Evolutionary conservation across 1,284 basidiomycete genomes (phyloP).

Genomic region (Heterobasidion occidentale): DNA sequence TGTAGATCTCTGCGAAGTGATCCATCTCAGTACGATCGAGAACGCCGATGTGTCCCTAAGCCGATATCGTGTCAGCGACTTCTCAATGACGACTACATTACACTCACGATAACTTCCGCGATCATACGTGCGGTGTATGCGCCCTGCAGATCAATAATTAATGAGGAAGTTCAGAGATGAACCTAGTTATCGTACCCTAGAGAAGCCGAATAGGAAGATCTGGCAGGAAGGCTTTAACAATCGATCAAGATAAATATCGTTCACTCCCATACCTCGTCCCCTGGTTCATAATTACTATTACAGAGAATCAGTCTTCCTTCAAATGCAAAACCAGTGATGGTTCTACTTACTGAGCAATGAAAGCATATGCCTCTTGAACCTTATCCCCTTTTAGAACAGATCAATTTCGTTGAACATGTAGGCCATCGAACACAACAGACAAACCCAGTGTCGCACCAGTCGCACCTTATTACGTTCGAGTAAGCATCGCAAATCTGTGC

Average conservation of each 20-base stretch:
- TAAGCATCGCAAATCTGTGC: not conserved
- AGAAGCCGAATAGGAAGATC: conserved; percentile 75
- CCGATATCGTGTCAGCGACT: not conserved
- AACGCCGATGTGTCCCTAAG: conserved; percentile 55
- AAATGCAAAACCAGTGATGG: not conserved
- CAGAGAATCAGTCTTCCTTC: not conserved
- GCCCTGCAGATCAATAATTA: conserved; percentile 31
- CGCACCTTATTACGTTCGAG: conserved; percentile 32
- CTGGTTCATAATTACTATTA: conserved; percentile 54
- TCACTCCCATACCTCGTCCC: conserved; percentile 46
- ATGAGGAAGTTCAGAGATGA: not conserved
- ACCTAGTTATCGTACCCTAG: conserved; percentile 34
- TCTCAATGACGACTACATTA: not conserved
- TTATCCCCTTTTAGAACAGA: conserved; percentile 40
- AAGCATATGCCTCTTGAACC: conserved; percentile 67
- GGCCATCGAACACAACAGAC: not conserved
- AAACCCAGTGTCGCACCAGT: conserved; percentile 53
- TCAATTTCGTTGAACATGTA: not conserved
- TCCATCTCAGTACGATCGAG: conserved; percentile 64
- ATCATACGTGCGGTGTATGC: conserved; percentile 70
- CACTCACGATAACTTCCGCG: conserved; percentile 54
- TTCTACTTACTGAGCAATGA: conserved; percentile 57
- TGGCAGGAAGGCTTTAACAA: conserved; percentile 13
- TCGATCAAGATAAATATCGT: not conserved
- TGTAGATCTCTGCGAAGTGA: conserved; percentile 54